phyloP scores from a whole-genome alignment of 208 protist genomes.

The Porcisia deanei region DNA sequence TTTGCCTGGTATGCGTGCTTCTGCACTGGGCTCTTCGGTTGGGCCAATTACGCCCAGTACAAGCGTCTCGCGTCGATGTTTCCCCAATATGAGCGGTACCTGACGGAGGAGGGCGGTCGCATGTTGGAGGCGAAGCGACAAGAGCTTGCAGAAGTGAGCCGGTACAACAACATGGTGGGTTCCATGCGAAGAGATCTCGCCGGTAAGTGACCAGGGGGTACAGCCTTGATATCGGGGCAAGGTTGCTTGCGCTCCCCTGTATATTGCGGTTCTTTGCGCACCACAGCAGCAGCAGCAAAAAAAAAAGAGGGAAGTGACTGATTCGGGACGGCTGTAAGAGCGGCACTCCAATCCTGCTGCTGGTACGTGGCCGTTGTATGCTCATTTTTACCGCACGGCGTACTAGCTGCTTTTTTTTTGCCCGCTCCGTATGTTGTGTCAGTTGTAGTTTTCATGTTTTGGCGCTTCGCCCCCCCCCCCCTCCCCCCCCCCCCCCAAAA shows the following conservation, averaged over 20 bases:
- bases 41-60: slow-evolving; percentile 82
- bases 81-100: slow-evolving; percentile 63
- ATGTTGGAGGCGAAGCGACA: slow-evolving; percentile 80
- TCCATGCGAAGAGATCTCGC: slow-evolving; percentile 67
- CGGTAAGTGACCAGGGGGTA: slow-evolving; percentile 10
- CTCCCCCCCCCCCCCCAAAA: too few relatives aligned
- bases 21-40: slow-evolving; percentile 46
- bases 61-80: slow-evolving; percentile 69
- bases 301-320: not conserved
- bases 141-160: slow-evolving; percentile 68
- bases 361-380: too few relatives aligned
- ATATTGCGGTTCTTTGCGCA: not conserved
- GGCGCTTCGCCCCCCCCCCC: too few relatives aligned
- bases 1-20: slow-evolving; percentile 62
- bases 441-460: too few relatives aligned
- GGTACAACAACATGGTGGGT: slow-evolving; percentile 83
- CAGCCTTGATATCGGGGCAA: not conserved
- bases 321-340: not conserved
- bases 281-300: not conserved
- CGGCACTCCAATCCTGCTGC: not conserved
- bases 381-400: not conserved
- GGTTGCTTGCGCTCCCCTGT: not conserved
- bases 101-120: slow-evolving; percentile 54
- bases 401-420: not conserved
- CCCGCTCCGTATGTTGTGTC: too few relatives aligned